These are phyloP conservation scores for Petrea volubilis DNA, from an alignment of 257 asterid species.

Conservation along the genomic window DNA sequence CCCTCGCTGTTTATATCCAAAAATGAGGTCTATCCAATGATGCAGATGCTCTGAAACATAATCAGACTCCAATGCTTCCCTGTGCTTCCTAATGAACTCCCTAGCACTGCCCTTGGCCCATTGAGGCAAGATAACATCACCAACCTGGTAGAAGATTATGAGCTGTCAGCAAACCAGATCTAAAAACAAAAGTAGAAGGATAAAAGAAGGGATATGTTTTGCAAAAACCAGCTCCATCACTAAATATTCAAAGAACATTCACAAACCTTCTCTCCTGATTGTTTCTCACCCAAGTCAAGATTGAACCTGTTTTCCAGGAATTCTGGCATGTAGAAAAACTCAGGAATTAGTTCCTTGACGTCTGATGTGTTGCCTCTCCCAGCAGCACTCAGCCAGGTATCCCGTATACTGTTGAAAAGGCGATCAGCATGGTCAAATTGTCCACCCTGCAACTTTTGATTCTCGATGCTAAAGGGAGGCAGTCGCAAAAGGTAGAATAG, in stretches of 20 bases:
- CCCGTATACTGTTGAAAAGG: slow-evolving; percentile 86
- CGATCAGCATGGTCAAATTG: slow-evolving; percentile 99
- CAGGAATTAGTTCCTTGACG: slow-evolving; percentile 98
- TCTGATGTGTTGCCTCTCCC: slow-evolving; percentile 98
- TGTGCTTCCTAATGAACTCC: slow-evolving; percentile 90
- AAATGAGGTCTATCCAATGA: slow-evolving; percentile 99
- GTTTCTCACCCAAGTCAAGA: slow-evolving; percentile 99
- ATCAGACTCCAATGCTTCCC: slow-evolving; percentile 98
- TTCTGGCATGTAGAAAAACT: slow-evolving; percentile 95
- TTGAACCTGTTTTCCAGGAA: slow-evolving; percentile 81
- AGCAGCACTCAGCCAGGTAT: slow-evolving; percentile 98
- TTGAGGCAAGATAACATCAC: slow-evolving; percentile 88
- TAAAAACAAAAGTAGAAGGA: neutral
- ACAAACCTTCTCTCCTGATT: slow-evolving; percentile 98
- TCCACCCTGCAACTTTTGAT: slow-evolving; percentile 97
- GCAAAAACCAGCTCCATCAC: neutral
- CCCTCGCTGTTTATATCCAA: slow-evolving; percentile 95
- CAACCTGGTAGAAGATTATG: slow-evolving; percentile 64
- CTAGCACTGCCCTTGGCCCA: slow-evolving; percentile 94
- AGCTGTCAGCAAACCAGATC: slow-evolving; percentile 25
- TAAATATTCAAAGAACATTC: slow-evolving; percentile 4
- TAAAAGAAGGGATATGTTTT: neutral
- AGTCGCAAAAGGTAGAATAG: slow-evolving; percentile 95
- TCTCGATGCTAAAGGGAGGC: slow-evolving; percentile 92
- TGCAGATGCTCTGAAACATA: slow-evolving; percentile 95